phyloP scores from a whole-genome alignment of 768 basidiomycete genomes.

The Cyclocybe aegerita region DNA sequence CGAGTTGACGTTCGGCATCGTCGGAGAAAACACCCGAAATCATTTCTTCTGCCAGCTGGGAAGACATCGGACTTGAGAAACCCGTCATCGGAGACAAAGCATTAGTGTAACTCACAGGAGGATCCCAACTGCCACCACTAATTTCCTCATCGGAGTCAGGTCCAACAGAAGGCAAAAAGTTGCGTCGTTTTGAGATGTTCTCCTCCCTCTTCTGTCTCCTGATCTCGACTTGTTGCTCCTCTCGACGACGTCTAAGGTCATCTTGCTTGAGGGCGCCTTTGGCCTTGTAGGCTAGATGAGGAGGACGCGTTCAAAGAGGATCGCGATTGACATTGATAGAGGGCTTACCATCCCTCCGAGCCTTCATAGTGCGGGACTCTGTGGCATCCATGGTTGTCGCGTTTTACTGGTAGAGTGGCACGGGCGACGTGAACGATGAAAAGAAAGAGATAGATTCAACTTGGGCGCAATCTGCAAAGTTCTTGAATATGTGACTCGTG shows the following conservation, averaged over 20 bases:
- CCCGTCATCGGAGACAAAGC: constrained; percentile 9
- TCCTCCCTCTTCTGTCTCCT: constrained; percentile 98
- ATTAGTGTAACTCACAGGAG: constrained; percentile 54
- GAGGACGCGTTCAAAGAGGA: constrained; percentile 38
- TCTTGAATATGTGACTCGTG: constrained; percentile 29
- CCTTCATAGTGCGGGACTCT: constrained; percentile 72
- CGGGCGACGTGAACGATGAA: constrained; percentile 27
- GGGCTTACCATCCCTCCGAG: constrained; percentile 67
- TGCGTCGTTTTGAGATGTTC: constrained; percentile 96
- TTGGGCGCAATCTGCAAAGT: constrained; percentile 18
- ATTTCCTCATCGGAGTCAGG: constrained; percentile 93
- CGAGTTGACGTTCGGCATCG: constrained; percentile 87
- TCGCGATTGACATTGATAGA: constrained; percentile 23
- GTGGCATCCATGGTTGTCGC: constrained; percentile 38
- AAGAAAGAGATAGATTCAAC: constrained; percentile 28
- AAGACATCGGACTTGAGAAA: constrained; percentile 12
- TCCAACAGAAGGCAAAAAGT: constrained; percentile 75
- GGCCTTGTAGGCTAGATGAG: constrained; percentile 77
- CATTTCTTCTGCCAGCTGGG: constrained; percentile 87
- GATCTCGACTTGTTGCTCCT: constrained; percentile 99
- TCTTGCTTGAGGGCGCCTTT: constrained; percentile 88
- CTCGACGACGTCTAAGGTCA: constrained; percentile 92
- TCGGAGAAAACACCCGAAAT: constrained; percentile 90
- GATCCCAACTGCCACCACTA: constrained; percentile 68
- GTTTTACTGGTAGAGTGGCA: constrained; percentile 19